These are phyloP conservation scores for Noccaea bulbosa DNA, from an alignment of 345 rosid genomes.

Conservation along the genomic window DNA sequence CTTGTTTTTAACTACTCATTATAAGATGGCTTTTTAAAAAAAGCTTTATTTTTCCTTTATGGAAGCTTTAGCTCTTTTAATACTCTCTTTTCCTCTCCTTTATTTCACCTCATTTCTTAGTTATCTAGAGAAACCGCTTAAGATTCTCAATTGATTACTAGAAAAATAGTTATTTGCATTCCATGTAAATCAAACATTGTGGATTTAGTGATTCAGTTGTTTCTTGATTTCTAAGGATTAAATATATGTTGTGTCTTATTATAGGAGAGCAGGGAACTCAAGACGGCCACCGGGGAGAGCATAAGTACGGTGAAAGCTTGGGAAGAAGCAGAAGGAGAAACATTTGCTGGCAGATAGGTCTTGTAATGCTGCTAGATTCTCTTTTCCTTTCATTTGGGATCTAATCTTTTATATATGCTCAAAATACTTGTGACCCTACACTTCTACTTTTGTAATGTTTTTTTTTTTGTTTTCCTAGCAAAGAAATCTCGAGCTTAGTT, in stretches of 20 bases:
- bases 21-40: constrained; percentile 33
- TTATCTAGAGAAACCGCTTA: background rate
- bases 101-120: constrained; percentile 19
- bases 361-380: constrained; percentile 44
- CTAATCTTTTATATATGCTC: constrained; percentile 39
- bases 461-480: constrained; percentile 11
- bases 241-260: background rate
- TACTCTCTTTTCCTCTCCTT: constrained; percentile 22
- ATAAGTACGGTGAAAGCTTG: constrained; percentile 32
- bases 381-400: constrained; percentile 44
- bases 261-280: constrained; percentile 46
- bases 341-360: constrained; percentile 39
- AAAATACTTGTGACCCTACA: constrained; percentile 40
- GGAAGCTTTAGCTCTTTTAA: constrained; percentile 41
- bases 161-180: constrained; percentile 2
- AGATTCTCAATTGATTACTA: constrained; percentile 9
- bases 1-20: constrained; percentile 32
- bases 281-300: constrained; percentile 43
- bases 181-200: background rate
- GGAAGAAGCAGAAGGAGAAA: constrained; percentile 25
- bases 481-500: constrained; percentile 12
- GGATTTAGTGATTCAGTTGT: background rate
- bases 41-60: constrained; percentile 35
- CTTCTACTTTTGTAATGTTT: constrained; percentile 10
- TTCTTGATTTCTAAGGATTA: background rate